Evolutionary conservation across 768 basidiomycete genomes (phyloP).

Genomic region (Filobasidium wieringae): DNA sequence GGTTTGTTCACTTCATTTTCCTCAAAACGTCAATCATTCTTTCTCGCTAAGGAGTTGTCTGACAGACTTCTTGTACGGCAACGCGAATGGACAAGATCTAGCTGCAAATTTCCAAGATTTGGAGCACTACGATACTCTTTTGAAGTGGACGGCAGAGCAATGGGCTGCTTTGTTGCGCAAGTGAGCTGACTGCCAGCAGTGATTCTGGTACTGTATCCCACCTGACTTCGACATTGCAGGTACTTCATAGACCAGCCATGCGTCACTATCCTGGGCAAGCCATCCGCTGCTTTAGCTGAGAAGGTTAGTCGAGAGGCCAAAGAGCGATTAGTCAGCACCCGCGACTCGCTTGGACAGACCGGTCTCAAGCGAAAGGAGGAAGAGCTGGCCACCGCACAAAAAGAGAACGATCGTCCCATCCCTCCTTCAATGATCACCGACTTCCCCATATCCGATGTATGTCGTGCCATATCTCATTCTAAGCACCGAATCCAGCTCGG

Average conservation of each 20-base stretch:
- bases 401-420: constrained; percentile 70
- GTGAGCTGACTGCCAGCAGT: constrained; percentile 45
- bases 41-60: background rate
- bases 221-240: no score
- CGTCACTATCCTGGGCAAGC: constrained; percentile 70
- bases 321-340: constrained; percentile 58
- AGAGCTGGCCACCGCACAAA: constrained; percentile 68
- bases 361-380: constrained; percentile 62
- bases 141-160: constrained; percentile 58
- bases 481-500: background rate
- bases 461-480: constrained; percentile 1
- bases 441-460: constrained; percentile 82
- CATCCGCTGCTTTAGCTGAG: constrained; percentile 70
- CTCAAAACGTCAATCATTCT: background rate
- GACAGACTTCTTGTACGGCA: constrained; percentile 71
- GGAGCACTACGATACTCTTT: constrained; percentile 54
- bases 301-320: constrained; percentile 72
- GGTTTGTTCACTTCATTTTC: constrained; percentile 16
- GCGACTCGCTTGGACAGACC: constrained; percentile 58
- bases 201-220: no score
- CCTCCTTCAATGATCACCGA: constrained; percentile 65
- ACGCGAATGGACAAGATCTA: constrained; percentile 68
- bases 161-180: constrained; percentile 60
- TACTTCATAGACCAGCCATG: constrained; percentile 65
- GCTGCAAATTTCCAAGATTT: constrained; percentile 64